Evolutionary conservation across 78 protist genomes (phyloP), one percentile per base, ranked within the genome.

Genomic region (Guillardia theta): DNA sequence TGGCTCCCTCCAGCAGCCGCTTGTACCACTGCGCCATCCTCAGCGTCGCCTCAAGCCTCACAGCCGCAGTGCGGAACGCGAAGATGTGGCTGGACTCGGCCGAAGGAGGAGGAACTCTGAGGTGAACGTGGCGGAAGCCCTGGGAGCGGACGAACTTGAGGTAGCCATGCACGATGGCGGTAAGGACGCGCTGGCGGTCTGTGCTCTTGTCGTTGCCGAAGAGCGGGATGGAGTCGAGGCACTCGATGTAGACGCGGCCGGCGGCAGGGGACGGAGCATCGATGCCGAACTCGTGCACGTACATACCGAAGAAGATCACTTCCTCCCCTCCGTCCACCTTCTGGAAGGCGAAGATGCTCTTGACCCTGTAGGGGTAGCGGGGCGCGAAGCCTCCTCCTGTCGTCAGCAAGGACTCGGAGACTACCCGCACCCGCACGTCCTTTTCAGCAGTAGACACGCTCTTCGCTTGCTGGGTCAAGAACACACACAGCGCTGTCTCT

Each of bases 161-260:
- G 90, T 78, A 78, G 15, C 90, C 48, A 48, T 78, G 90, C 53
- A 78, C 48, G 50, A 78, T 43, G 45, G 44, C 5, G 15, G 90
- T 43, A 22, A 78, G 8, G 50, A 78, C 53, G 37, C 24, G 18
- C 90, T 78, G 90, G 33, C 90, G 90, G 10, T 78, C 90, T 36
- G 10, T 50, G 33, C 43, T 6, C 30, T 30, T 46, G 30, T 78
- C 90, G 41, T 37, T 10, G 48, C 48, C 90, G 30, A 24, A 22
- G 6, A 78, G 90, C 53, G 90, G 90, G 90, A 78, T 78, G 90
- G 50, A 43, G 48, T 78, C 90, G 90, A 78, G 10, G 48, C 90
- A 78, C 48, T 78, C 90, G 1, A 78, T 10, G 45, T 43, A 43
- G 18, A 78, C 90, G 48, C 90, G 47, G 48, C 90, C 90, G 48